Base-by-base conservation (phyloP, 352 stramenopile species). In the Phytophthora boehmeriae region DNA sequence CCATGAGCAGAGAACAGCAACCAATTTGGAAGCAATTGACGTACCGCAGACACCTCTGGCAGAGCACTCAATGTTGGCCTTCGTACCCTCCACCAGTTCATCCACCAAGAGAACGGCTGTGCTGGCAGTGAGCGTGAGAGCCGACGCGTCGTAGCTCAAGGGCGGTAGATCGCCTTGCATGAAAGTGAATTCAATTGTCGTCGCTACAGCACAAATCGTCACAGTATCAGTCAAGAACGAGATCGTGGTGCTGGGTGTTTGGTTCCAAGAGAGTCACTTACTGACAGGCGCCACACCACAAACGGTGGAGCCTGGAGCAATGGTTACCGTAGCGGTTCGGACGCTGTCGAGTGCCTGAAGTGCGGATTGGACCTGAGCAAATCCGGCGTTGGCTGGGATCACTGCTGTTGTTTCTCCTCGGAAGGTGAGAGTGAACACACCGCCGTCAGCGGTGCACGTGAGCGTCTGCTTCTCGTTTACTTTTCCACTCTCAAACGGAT, bases 1-100 rank as follows among this genome's bases (percentile, higher is more conserved):
- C 25, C 25, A 8, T 23, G 46, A 38, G 27, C 9, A 8, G 6
- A 44, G 9, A 63, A 32, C 44, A 59, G 5, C 35, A 54, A 55
- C 62, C 2, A 50, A 34, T 0, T 13, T 4, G 47, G 4, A 16
- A 20, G 22, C 2, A 25, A 63, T 11, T 10, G 10, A 56, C 63
- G 38, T 66, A 90, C 96, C 88, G 59, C 87, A 95, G 20, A 80
- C 48, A 5, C 87, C 87, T 11, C 87, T 78, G 2, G 68, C 50
- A 1, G 79, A 90, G 58, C 87, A 95, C 67, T 93, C 85, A 41
- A 83, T 60, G 55, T 92, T 94, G 23, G 84, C 76, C 46, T 92
- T 95, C 8, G 85, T 92, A 42, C 87, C 87, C n/a, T 70, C 59
- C 5, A 79, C 68, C 2, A 69, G 39, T 59, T 89, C 66, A 6